Evolutionary conservation across 495 filamentous ascomycete genomes (phyloP).

Genomic region (Evernia prunastri): DNA sequence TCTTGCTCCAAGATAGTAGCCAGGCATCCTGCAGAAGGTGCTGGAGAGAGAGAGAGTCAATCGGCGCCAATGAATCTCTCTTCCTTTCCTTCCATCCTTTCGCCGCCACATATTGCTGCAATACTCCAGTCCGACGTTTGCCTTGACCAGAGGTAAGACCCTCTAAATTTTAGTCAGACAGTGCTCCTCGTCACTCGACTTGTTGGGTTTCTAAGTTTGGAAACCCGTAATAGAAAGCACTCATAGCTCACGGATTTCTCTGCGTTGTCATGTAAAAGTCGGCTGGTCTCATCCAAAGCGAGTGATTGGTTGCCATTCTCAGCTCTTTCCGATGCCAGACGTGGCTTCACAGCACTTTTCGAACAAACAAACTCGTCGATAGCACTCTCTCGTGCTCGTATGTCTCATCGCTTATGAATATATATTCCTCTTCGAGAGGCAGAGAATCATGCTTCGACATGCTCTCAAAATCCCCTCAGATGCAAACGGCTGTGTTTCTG

Average conservation of each 20-base stretch:
- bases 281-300: not conserved
- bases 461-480: not conserved
- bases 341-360: not conserved
- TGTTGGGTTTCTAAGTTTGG: not conserved
- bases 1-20: not conserved
- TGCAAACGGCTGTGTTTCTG: not conserved
- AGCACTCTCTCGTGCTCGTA: not conserved
- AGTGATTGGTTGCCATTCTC: not conserved
- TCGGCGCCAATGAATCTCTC: not conserved
- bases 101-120: not conserved
- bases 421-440: not conserved
- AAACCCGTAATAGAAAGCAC: not conserved
- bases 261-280: not conserved
- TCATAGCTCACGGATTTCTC: not conserved
- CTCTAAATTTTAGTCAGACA: not conserved
- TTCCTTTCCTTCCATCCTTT: not conserved
- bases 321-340: not conserved
- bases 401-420: not conserved
- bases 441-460: not conserved
- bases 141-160: not conserved
- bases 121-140: not conserved
- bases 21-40: not conserved
- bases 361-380: not conserved
- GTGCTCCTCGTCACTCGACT: not conserved
- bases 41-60: not conserved